Evolutionary conservation across 2,329 filamentous ascomycete genomes (phyloP).

Genomic region (Trichoderma breve): DNA sequence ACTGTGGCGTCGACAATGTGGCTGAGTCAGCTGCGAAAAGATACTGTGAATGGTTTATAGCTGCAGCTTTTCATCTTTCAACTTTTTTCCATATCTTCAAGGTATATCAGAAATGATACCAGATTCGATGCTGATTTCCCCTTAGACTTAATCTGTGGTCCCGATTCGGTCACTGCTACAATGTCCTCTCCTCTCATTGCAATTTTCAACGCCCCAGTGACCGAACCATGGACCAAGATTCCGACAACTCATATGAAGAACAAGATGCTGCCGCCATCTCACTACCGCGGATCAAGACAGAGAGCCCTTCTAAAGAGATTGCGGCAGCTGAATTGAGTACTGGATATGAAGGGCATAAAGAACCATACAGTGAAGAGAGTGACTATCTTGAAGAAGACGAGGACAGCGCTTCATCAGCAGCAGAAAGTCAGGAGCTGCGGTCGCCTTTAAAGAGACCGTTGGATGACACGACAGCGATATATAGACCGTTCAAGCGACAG

Average conservation of each 20-base stretch:
- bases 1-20: conserved; percentile 11
- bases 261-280: conserved; percentile 5
- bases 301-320: background rate
- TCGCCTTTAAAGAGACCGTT: conserved; percentile 33
- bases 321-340: background rate
- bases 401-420: background rate
- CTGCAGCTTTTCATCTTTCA: background rate
- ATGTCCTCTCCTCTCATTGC: conserved; percentile 30
- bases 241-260: conserved; percentile 25
- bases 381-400: conserved; percentile 2
- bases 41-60: background rate
- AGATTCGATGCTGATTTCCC: background rate
- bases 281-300: conserved; percentile 20
- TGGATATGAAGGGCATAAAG: background rate
- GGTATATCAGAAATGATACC: background rate
- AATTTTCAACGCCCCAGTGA: conserved; percentile 23
- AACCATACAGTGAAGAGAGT: background rate
- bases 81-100: background rate
- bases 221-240: conserved; percentile 34
- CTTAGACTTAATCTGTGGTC: background rate
- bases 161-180: conserved; percentile 23
- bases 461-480: conserved; percentile 23
- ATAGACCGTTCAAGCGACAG: conserved; percentile 45
- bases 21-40: conserved; percentile 2
- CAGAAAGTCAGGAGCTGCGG: conserved; percentile 10